These are phyloP conservation scores for Fusarium dlaminii DNA, from an alignment of 2,329 filamentous ascomycete genomes.

Conservation along the genomic window DNA sequence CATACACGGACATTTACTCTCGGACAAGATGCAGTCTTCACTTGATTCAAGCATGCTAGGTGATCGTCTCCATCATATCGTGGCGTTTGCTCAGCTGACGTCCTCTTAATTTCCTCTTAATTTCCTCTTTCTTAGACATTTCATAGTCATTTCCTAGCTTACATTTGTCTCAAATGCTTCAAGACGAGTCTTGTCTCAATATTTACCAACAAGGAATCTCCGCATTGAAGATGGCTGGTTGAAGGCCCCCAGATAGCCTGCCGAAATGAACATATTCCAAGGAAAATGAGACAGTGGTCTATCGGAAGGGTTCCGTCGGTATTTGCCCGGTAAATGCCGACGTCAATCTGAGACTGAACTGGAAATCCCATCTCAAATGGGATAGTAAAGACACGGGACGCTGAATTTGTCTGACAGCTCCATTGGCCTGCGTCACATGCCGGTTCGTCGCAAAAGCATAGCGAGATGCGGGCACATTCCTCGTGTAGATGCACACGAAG, in stretches of 20 bases:
- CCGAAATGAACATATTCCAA: background rate
- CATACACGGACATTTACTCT: background rate
- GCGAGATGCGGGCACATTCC: background rate
- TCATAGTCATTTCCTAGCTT: background rate
- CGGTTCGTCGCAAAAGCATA: background rate
- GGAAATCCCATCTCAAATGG: background rate
- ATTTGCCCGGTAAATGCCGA: background rate
- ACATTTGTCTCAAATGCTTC: background rate
- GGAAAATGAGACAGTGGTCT: background rate
- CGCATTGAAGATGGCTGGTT: background rate
- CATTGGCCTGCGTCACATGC: background rate
- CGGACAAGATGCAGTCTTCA: background rate
- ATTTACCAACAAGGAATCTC: background rate
- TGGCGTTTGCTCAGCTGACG: background rate
- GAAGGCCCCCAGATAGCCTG: background rate
- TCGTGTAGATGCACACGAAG: too few relatives aligned
- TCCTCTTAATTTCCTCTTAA: background rate
- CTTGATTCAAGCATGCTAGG: background rate
- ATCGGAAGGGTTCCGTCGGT: background rate
- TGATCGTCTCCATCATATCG: too few relatives aligned
- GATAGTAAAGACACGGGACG: background rate
- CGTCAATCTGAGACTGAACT: background rate
- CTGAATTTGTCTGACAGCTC: background rate
- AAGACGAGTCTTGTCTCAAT: background rate
- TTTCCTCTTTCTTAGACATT: background rate